Base-by-base conservation (phyloP, 225 moss, liverwort and hornwort species). In the Physcomitrellopsis africana region DNA sequence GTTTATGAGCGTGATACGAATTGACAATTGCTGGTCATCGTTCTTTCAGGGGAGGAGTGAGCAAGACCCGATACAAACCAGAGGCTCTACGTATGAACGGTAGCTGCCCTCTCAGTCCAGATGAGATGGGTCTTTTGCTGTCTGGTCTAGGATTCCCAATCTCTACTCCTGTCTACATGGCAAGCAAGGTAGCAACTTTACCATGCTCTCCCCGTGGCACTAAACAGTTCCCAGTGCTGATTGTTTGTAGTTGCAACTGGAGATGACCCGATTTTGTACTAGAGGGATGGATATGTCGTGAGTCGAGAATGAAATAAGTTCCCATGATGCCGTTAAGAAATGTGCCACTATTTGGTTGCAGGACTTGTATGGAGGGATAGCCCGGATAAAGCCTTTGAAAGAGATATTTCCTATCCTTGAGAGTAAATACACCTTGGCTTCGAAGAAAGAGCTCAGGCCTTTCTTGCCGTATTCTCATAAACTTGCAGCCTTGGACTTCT, bases 51-150 rank as follows among this genome's bases (percentile, higher is more conserved):
- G 37, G 77, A 83, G 82, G 82, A 72, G 87, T 87, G 27, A 83
- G 77, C 58, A 90, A 90, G 77, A 84, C 87, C 13, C 78, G 9
- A 42, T 87, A 83, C 13, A 87, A 83, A 75, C 79, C 87, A 19
- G 79, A 80, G 59, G 82, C 78, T 54, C 81, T 90, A 68, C 87
- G 83, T 12, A 81, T 70, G 87, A 90, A 90, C 65, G 90, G 90
- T 51, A 90, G 90, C 76, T 90, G 90, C 72, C 90, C 90, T 55
- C 90, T 90, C 8, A 85, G 83, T 60, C 90, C 90, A 52, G 90
- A 87, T 70, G 90, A 90, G 85, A 85, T 85, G 82, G 90, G 87
- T 12, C 77, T 90, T 32, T 56, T 90, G 79, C 66, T 90, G 16
- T 85, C 90, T 51, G 90, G 90, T 22, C 52, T 90, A 32, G 90